These are phyloP conservation scores for Colletotrichum destructivum DNA, from an alignment of 2,329 filamentous ascomycete species.

Conservation along the genomic window DNA sequence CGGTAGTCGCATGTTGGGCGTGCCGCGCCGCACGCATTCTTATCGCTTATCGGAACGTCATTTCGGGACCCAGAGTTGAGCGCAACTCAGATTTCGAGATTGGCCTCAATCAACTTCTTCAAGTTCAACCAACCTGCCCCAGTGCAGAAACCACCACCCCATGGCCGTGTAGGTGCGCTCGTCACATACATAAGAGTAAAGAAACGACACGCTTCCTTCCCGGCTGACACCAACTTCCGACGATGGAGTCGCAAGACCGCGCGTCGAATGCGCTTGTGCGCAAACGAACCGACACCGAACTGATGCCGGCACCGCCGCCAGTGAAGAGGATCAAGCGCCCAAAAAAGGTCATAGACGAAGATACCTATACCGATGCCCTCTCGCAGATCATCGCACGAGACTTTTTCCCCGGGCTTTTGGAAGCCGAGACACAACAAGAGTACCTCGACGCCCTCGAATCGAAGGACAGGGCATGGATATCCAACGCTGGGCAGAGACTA, in stretches of 20 bases:
- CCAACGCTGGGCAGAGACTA: constrained; percentile 80
- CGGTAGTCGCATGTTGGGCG: constrained; percentile 3
- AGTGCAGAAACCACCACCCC: not conserved
- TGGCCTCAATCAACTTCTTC: constrained; percentile 2
- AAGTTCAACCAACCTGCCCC: too few relatives aligned
- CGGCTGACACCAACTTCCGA: constrained; percentile 6
- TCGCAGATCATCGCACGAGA: constrained; percentile 96
- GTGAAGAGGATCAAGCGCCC: constrained; percentile 94
- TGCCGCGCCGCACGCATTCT: not conserved
- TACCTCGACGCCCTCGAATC: constrained; percentile 94
- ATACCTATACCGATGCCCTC: constrained; percentile 90
- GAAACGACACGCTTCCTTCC: not conserved
- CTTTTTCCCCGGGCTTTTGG: constrained; percentile 93
- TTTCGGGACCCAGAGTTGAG: constrained; percentile 8
- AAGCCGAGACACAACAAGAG: constrained; percentile 89
- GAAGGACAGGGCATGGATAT: constrained; percentile 87
- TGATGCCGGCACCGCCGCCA: constrained; percentile 91
- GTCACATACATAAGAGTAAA: not conserved
- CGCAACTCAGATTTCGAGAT: constrained; percentile 17
- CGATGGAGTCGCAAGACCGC: constrained; percentile 55
- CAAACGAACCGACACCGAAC: constrained; percentile 76
- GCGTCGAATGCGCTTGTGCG: constrained; percentile 74
- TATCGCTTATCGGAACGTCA: constrained; percentile 26
- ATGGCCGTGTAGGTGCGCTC: constrained; percentile 6
- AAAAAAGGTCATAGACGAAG: constrained; percentile 90